These are phyloP conservation scores for Mycena vulgaris DNA, from an alignment of 768 basidiomycete species.

Conservation along the genomic window DNA sequence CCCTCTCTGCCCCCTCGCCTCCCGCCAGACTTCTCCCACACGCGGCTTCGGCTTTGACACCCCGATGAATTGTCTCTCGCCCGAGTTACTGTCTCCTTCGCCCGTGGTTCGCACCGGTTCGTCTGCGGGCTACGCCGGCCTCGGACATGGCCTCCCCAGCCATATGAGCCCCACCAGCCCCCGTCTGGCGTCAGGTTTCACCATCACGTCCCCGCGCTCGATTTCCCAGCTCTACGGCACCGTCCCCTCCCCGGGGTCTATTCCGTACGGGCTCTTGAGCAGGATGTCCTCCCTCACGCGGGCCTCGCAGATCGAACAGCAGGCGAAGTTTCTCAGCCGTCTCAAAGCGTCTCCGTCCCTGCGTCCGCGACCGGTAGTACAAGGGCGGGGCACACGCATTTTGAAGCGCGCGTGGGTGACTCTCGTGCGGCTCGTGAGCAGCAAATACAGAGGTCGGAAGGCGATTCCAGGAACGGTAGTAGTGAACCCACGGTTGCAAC, in stretches of 20 bases:
- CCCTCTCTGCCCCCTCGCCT: conserved; percentile 22
- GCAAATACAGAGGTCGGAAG: background rate
- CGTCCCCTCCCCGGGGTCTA: background rate
- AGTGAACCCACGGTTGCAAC: background rate
- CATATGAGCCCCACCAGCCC: background rate
- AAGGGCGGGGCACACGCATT: no score
- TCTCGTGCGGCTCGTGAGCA: background rate
- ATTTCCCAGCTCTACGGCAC: background rate
- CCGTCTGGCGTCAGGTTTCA: background rate
- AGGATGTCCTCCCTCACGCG: background rate
- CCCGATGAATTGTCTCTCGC: background rate
- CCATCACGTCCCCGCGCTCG: background rate
- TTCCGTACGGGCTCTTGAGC: background rate
- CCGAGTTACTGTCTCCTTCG: background rate
- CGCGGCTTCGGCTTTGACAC: conserved; percentile 7
- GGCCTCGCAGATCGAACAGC: background rate
- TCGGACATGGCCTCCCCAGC: conserved; percentile 19
- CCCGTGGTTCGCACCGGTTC: background rate
- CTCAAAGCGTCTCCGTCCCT: no score
- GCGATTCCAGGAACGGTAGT: background rate
- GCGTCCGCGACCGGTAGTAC: no score
- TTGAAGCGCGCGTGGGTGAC: background rate
- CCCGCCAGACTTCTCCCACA: conserved; percentile 13
- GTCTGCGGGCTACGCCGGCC: background rate
- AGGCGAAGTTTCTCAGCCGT: background rate